A percentile compares a stretch with the other conserved stretches of the same genome.
These are phyloP conservation scores for Lentinula novae-zelandiae DNA, from an alignment of 1,284 basidiomycete genomes.

Conservation along the genomic window DNA sequence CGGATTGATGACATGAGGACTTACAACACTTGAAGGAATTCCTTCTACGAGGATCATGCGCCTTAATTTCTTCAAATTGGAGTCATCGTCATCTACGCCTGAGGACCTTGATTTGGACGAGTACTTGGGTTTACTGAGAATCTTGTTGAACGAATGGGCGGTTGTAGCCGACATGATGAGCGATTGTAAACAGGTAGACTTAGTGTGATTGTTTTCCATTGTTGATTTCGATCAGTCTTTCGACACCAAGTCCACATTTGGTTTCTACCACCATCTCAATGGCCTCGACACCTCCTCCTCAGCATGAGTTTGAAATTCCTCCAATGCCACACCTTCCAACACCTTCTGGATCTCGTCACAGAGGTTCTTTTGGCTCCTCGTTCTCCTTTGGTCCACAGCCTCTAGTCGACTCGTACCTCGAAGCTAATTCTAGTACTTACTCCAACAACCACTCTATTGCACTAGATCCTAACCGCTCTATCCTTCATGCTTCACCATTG, in stretches of 20 bases:
- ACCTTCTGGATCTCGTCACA: conserved; percentile 32
- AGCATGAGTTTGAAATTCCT: background rate
- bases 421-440: conserved; percentile 52
- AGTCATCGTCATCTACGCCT: conserved; percentile 71
- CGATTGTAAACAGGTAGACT: background rate
- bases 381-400: conserved; percentile 80
- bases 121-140: conserved; percentile 64
- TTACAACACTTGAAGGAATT: conserved; percentile 68
- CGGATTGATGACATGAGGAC: conserved; percentile 14
- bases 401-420: conserved; percentile 63
- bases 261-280: background rate
- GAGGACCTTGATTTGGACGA: conserved; percentile 61
- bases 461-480: conserved; percentile 73
- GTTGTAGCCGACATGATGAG: conserved; percentile 28
- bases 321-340: conserved; percentile 3
- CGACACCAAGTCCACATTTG: background rate
- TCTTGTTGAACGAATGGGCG: conserved; percentile 74
- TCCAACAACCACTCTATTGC: conserved; percentile 51
- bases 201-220: background rate
- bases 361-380: conserved; percentile 70
- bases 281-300: background rate
- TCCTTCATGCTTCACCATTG: conserved; percentile 64
- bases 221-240: background rate
- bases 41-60: conserved; percentile 86
- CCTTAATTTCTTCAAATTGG: conserved; percentile 64